Percentiles rank a stretch among this genome's conserved stretches.
Evolutionary conservation across 345 rosid species (phyloP).

Genomic region (Lagerstroemia speciosa): DNA sequence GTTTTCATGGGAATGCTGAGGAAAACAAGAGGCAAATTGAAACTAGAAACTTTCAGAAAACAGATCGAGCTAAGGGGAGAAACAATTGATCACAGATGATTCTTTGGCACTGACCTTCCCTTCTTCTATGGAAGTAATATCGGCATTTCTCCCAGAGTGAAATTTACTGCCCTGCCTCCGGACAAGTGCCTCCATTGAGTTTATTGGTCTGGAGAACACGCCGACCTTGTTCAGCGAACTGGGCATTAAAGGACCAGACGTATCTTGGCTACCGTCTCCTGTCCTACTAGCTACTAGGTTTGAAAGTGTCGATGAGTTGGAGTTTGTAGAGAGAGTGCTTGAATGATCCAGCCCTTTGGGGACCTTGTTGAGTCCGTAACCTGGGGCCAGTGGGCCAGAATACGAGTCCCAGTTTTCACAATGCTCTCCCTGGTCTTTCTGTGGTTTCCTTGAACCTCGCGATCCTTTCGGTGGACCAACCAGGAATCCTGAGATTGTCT

Average conservation of each 20-base stretch:
- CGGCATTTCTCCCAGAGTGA: constrained; percentile 16
- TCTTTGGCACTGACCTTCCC: constrained; percentile 28
- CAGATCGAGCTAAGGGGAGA: neutral
- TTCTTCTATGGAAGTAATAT: constrained; percentile 25
- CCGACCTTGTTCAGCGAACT: constrained; percentile 19
- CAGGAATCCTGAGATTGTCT: constrained; percentile 30
- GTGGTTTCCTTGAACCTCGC: constrained; percentile 27
- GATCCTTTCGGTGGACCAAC: constrained; percentile 26
- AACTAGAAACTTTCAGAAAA: neutral
- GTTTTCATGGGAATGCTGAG: constrained; percentile 37
- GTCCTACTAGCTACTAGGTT: constrained; percentile 41
- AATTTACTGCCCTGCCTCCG: constrained; percentile 27
- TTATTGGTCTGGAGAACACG: constrained; percentile 19
- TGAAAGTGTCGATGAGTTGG: constrained; percentile 36
- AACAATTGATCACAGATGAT: constrained; percentile 13
- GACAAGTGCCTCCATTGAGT: constrained; percentile 13
- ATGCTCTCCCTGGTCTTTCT: constrained; percentile 25
- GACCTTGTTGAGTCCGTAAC: constrained; percentile 23
- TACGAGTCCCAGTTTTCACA: constrained; percentile 32
- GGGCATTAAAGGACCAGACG: constrained; percentile 19
- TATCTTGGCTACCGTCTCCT: constrained; percentile 26
- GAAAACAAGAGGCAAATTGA: neutral
- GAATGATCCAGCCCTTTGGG: constrained; percentile 26
- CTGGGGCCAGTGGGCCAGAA: constrained; percentile 52
- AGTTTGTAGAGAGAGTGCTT: constrained; percentile 14